These are phyloP conservation scores for Cucurbita maxima DNA, from an alignment of 306 rosid genomes.

Conservation along the genomic window DNA sequence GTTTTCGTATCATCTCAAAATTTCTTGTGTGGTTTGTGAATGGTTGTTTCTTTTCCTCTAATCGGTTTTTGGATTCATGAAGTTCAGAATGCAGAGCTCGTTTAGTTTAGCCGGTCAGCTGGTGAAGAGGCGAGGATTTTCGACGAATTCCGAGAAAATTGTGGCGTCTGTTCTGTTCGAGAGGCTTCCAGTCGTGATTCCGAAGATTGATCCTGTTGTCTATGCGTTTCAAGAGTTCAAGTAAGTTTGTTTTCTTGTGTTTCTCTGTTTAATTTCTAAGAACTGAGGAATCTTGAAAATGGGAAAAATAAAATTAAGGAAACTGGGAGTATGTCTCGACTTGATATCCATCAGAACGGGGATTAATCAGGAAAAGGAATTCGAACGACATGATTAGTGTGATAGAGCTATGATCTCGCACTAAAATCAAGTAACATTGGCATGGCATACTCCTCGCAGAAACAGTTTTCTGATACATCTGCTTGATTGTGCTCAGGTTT, in stretches of 20 bases:
- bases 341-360: not conserved
- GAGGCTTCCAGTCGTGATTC: slow-evolving; percentile 80
- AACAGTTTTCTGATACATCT: not conserved
- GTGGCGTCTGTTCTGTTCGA: slow-evolving; percentile 86
- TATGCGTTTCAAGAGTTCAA: slow-evolving; percentile 88
- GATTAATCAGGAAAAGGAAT: not conserved
- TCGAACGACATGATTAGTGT: not conserved
- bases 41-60: not conserved
- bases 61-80: not conserved
- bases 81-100: slow-evolving; percentile 48
- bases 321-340: not conserved
- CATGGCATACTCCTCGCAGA: not conserved
- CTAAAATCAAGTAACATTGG: not conserved
- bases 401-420: not conserved
- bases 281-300: not conserved
- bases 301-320: not conserved
- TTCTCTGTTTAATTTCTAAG: slow-evolving; percentile 4
- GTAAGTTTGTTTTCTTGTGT: slow-evolving; percentile 18
- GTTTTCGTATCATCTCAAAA: not conserved
- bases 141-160: slow-evolving; percentile 46
- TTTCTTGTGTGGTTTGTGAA: not conserved
- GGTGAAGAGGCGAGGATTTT: slow-evolving; percentile 31
- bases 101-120: slow-evolving; percentile 25
- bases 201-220: slow-evolving; percentile 74
- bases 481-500: slow-evolving; percentile 28